Conservation (phyloP, 1,284 basidiomycete genomes). For the Cryptococcus sp. region DNA sequence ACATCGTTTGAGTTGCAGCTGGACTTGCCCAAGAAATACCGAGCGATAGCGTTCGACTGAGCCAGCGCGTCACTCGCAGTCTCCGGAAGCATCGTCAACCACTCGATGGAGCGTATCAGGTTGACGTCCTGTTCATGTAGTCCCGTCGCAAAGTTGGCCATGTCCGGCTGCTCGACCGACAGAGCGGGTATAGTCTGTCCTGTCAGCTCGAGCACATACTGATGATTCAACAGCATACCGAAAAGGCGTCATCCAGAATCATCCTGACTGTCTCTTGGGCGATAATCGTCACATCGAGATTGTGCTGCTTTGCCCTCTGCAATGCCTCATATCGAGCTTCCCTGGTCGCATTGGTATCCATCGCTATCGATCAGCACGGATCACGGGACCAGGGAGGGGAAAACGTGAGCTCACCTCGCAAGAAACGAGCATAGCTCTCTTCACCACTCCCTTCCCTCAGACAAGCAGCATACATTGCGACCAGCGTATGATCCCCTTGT, state of each 20-base stretch:
- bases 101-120: conserved; percentile 83
- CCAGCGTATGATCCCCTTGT: conserved; percentile 75
- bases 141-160: conserved; percentile 52
- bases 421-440: conserved; percentile 85
- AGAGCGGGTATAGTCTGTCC: conserved; percentile 31
- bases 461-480: conserved; percentile 89
- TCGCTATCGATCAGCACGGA: conserved; percentile 50
- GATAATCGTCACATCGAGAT: conserved; percentile 73
- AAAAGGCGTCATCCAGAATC: conserved; percentile 65
- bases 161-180: conserved; percentile 42
- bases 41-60: conserved; percentile 75
- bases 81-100: conserved; percentile 73
- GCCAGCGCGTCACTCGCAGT: conserved; percentile 74
- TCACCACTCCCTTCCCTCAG: conserved; percentile 81
- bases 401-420: conserved; percentile 58
- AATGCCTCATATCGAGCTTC: conserved; percentile 68
- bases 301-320: conserved; percentile 71
- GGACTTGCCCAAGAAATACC: conserved; percentile 74
- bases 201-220: conserved; percentile 2
- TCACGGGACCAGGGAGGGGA: background rate
- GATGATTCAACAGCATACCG: conserved; percentile 48
- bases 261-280: conserved; percentile 75
- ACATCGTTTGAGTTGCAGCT: background rate
- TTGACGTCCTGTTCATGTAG: conserved; percentile 54
- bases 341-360: conserved; percentile 64